Evolutionary conservation across 192 early-diverging fungal genomes (phyloP).

Genomic region (Phlyctochytrium bullatum): DNA sequence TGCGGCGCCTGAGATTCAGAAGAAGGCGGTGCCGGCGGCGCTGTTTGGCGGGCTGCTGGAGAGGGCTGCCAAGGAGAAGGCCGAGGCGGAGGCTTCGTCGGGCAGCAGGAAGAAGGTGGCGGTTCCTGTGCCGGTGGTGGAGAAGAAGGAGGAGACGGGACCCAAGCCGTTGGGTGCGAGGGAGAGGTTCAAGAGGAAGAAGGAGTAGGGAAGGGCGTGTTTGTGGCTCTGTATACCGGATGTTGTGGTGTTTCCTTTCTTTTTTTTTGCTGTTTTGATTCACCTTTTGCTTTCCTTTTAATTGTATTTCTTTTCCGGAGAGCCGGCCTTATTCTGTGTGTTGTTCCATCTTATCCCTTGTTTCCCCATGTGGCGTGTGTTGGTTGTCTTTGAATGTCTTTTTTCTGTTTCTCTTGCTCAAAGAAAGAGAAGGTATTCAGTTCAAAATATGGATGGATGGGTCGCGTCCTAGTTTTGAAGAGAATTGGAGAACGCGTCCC

Average conservation of each 20-base stretch:
- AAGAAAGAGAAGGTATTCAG: too few relatives aligned
- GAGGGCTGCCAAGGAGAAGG: conserved; percentile 15
- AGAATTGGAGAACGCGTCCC: too few relatives aligned
- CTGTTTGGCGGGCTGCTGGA: conserved; percentile 52
- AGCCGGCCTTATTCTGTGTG: too few relatives aligned
- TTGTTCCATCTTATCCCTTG: too few relatives aligned
- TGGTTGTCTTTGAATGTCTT: too few relatives aligned
- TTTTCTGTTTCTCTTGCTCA: too few relatives aligned
- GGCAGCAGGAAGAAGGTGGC: conserved; percentile 15
- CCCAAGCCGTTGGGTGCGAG: conserved; percentile 51
- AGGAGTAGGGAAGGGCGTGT: too few relatives aligned
- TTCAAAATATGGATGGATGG: too few relatives aligned
- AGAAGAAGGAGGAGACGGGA: conserved; percentile 5
- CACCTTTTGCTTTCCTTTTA: neutral
- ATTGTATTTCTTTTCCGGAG: neutral
- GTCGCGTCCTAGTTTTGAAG: too few relatives aligned
- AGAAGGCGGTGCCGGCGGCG: conserved; percentile 42
- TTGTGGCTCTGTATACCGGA: too few relatives aligned
- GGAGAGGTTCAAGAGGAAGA: conserved; percentile 53
- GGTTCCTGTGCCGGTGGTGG: conserved; percentile 6
- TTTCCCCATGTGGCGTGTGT: too few relatives aligned
- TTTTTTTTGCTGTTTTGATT: neutral
- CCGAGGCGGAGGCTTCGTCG: conserved; percentile 21
- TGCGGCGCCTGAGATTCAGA: conserved; percentile 30
- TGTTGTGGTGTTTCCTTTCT: too few relatives aligned